phyloP scores from a whole-genome alignment of 306 rosid species.

The Abrus precatorius region DNA sequence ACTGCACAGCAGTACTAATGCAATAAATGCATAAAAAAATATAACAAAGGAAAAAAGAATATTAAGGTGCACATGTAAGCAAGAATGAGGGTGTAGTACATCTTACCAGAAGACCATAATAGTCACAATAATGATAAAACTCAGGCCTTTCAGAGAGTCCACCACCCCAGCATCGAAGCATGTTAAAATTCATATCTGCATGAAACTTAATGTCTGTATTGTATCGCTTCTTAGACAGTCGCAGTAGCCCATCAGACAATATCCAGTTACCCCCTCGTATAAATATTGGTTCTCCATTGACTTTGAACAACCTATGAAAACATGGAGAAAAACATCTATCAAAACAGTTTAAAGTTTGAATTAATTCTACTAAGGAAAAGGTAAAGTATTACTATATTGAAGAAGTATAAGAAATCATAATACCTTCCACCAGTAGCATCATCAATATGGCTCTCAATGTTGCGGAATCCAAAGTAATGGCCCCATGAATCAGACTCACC shows the following conservation, averaged over 20 bases:
- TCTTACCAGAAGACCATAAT: constrained; percentile 86
- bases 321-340: constrained; percentile 24
- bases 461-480: constrained; percentile 89
- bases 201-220: constrained; percentile 88
- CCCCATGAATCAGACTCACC: constrained; percentile 91
- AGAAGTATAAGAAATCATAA: not conserved
- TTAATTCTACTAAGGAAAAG: not conserved
- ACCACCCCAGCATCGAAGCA: constrained; percentile 99
- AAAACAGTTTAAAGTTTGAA: constrained; percentile 22
- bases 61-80: constrained; percentile 26
- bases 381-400: not conserved
- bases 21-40: constrained; percentile 20
- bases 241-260: constrained; percentile 92
- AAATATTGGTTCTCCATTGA: constrained; percentile 93
- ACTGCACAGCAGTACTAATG: constrained; percentile 19
- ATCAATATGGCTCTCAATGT: constrained; percentile 87
- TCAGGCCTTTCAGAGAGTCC: constrained; percentile 97
- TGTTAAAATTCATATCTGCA: constrained; percentile 97
- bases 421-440: constrained; percentile 90
- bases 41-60: constrained; percentile 21
- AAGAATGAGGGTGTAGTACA: constrained; percentile 31
- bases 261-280: constrained; percentile 98
- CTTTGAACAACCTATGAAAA: constrained; percentile 84
- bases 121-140: constrained; percentile 88
- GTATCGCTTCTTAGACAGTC: constrained; percentile 90